Conservation (phyloP, 768 basidiomycete species). For the Trametes punicea region DNA sequence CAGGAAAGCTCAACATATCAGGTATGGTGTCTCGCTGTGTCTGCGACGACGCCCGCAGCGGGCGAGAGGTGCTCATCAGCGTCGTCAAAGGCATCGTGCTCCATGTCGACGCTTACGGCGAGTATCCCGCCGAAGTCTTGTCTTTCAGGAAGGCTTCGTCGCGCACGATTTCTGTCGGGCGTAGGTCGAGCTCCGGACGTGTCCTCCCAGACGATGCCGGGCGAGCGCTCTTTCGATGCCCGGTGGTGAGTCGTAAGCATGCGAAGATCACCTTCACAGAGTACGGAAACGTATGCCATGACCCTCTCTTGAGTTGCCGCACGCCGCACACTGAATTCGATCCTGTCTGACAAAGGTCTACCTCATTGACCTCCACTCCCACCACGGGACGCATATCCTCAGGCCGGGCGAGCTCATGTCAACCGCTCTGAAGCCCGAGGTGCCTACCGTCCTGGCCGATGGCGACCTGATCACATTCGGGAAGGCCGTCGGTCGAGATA, state of each 20-base stretch:
- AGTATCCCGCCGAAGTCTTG: slow-evolving; percentile 43
- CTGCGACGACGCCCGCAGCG: not conserved
- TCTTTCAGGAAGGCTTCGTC: slow-evolving; percentile 51
- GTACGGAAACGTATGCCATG: slow-evolving; percentile 54
- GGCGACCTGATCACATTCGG: slow-evolving; percentile 77
- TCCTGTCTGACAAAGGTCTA: slow-evolving; percentile 47
- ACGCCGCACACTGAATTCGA: slow-evolving; percentile 21
- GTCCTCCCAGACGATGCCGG: slow-evolving; percentile 31
- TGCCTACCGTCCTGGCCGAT: slow-evolving; percentile 54
- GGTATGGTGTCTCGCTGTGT: slow-evolving; percentile 1
- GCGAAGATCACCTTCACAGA: slow-evolving; percentile 75
- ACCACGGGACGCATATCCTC: slow-evolving; percentile 72
- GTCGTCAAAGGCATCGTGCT: slow-evolving; percentile 50
- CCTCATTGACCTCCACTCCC: slow-evolving; percentile 66
- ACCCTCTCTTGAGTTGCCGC: slow-evolving; percentile 18
- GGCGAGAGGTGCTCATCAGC: slow-evolving; percentile 9
- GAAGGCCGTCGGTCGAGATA: slow-evolving; percentile 65
- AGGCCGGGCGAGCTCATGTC: slow-evolving; percentile 48
- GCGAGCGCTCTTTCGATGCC: slow-evolving; percentile 66
- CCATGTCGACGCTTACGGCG: slow-evolving; percentile 51
- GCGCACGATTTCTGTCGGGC: slow-evolving; percentile 60
- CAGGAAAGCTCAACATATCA: slow-evolving; percentile 3
- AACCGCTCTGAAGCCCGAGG: slow-evolving; percentile 50
- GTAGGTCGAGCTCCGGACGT: slow-evolving; percentile 53
- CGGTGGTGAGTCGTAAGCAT: slow-evolving; percentile 76